Conservation (phyloP, 208 protist genomes). For the Crithidia bombi region DNA sequence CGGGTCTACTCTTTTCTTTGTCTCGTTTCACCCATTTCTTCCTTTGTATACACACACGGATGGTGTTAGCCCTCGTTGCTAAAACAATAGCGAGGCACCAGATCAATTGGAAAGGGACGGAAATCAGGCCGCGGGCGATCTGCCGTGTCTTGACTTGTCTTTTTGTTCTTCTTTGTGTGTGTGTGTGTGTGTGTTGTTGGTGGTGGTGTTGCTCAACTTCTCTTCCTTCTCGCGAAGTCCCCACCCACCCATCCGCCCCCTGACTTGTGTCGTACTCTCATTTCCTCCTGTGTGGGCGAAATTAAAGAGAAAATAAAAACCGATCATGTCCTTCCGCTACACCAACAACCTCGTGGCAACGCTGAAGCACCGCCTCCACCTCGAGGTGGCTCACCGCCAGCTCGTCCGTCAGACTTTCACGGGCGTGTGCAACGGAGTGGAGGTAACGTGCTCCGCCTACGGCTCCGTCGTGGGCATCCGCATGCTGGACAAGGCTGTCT, state of each 20-base stretch:
- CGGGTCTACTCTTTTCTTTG: neutral
- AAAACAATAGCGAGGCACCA: no score
- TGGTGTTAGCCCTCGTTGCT: neutral
- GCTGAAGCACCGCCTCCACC: slow-evolving; percentile 76
- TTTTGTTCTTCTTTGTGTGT: slow-evolving; percentile 2
- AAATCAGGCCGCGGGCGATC: no score
- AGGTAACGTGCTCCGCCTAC: slow-evolving; percentile 78
- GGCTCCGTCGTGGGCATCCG: slow-evolving; percentile 69
- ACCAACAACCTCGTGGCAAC: slow-evolving; percentile 85
- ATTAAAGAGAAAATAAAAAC: slow-evolving; percentile 3
- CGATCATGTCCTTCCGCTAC: slow-evolving; percentile 87
- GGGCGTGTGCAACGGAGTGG: slow-evolving; percentile 74
- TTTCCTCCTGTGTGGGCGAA: neutral
- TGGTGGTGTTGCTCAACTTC: neutral
- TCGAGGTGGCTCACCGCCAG: slow-evolving; percentile 73
- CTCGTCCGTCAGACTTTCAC: slow-evolving; percentile 63
- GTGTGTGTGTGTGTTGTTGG: slow-evolving; percentile 3
- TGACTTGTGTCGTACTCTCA: neutral
- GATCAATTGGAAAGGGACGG: no score
- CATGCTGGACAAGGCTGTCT: slow-evolving; percentile 51
- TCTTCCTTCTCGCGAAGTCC: neutral
- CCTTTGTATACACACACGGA: neutral
- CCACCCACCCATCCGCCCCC: neutral
- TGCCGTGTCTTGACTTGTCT: neutral
- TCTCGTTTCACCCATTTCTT: neutral